phyloP scores from a whole-genome alignment of 495 filamentous ascomycete genomes.

The Cercophora scortea region DNA sequence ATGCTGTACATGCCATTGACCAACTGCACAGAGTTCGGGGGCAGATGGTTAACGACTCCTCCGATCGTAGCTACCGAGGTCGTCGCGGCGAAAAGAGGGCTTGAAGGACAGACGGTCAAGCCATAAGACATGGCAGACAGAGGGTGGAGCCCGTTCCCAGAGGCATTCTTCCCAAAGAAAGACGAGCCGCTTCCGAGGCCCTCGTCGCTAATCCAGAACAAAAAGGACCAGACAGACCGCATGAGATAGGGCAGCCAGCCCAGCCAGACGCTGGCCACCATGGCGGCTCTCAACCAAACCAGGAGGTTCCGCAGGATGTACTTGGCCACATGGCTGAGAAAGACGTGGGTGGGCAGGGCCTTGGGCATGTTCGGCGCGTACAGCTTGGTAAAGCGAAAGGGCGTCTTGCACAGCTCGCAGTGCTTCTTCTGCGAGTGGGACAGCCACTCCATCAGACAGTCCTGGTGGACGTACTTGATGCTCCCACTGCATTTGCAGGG shows the following conservation, averaged over 20 bases:
- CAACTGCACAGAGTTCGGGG: slow-evolving; percentile 18
- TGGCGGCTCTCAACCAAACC: slow-evolving; percentile 64
- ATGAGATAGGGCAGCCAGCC: slow-evolving; percentile 84
- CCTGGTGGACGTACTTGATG: slow-evolving; percentile 97
- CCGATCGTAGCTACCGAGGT: slow-evolving; percentile 27
- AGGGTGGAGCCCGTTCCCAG: slow-evolving; percentile 1
- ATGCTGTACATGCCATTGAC: slow-evolving; percentile 18
- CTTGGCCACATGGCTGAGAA: slow-evolving; percentile 63
- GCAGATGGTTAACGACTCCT: slow-evolving; percentile 18
- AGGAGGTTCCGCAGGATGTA: slow-evolving; percentile 63
- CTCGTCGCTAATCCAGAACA: slow-evolving; percentile 95
- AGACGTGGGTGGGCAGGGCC: slow-evolving; percentile 68
- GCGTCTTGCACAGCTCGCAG: slow-evolving; percentile 98
- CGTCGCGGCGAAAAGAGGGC: slow-evolving; percentile 33
- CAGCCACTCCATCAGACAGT: slow-evolving; percentile 96
- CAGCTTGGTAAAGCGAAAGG: slow-evolving; percentile 95
- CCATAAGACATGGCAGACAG: slow-evolving; percentile 10
- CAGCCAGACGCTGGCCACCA: slow-evolving; percentile 85
- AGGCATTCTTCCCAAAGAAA: slow-evolving; percentile 15
- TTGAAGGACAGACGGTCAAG: slow-evolving; percentile 33
- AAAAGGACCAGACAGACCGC: slow-evolving; percentile 78
- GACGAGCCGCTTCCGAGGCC: slow-evolving; percentile 52
- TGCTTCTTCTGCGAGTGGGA: slow-evolving; percentile 97
- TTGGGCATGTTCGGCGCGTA: slow-evolving; percentile 91
- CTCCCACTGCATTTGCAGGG: slow-evolving; percentile 98